These are phyloP conservation scores for Fraxinus americana DNA, from an alignment of 257 asterid genomes.

Conservation along the genomic window DNA sequence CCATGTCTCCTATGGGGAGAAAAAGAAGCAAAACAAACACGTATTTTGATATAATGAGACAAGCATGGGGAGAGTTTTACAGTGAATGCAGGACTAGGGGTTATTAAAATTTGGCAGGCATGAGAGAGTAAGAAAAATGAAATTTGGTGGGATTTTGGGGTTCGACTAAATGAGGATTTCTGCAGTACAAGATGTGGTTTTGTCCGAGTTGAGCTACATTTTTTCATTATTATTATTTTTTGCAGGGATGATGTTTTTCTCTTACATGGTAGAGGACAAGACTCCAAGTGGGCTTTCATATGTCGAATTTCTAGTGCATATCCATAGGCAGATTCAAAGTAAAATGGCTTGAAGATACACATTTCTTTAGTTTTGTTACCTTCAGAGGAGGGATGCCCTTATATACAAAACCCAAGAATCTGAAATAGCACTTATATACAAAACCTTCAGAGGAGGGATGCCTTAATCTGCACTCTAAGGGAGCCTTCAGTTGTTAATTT, in stretches of 20 bases:
- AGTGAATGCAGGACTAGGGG: background rate
- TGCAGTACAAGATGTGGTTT: background rate
- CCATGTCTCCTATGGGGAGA: background rate
- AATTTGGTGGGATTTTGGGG: background rate
- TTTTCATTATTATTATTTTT: background rate
- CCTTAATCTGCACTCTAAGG: background rate
- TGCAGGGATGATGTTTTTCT: slow-evolving; percentile 74
- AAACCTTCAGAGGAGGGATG: background rate
- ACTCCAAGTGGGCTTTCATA: slow-evolving; percentile 71
- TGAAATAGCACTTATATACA: background rate
- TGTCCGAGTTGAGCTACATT: background rate
- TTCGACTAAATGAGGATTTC: too few relatives aligned
- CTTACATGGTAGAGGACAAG: slow-evolving; percentile 91
- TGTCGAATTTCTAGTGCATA: slow-evolving; percentile 86
- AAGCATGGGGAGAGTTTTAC: background rate
- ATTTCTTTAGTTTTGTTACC: slow-evolving; percentile 25
- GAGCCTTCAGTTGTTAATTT: background rate
- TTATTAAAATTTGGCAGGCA: background rate
- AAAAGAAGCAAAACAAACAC: background rate
- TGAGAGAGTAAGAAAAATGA: background rate
- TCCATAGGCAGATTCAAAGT: slow-evolving; percentile 90
- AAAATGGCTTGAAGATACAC: slow-evolving; percentile 70
- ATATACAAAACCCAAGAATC: slow-evolving; percentile 22
- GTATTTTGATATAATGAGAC: background rate
- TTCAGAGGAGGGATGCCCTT: slow-evolving; percentile 14